Evolutionary conservation across 2,329 filamentous ascomycete genomes (phyloP).

Genomic region (Fusarium nurragi): DNA sequence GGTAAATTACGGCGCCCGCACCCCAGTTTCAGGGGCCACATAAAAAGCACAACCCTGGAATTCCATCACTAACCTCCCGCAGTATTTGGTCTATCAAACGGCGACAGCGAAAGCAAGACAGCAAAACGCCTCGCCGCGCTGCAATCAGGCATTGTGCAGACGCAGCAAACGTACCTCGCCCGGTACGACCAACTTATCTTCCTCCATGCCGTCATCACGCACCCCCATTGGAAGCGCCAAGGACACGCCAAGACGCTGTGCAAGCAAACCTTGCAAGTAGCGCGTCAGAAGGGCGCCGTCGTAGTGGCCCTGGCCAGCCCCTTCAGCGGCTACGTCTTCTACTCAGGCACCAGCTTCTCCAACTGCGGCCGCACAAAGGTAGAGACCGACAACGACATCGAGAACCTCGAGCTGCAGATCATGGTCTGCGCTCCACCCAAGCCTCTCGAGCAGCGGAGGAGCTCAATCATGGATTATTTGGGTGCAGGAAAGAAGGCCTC

Average conservation of each 20-base stretch:
- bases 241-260: constrained; percentile 34
- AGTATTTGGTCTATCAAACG: constrained; percentile 16
- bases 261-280: constrained; percentile 30
- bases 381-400: constrained; percentile 27
- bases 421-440: constrained; percentile 30
- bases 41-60: background rate
- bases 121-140: constrained; percentile 26
- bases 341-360: constrained; percentile 33
- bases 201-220: constrained; percentile 39
- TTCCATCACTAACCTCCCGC: background rate
- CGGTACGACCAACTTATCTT: constrained; percentile 29
- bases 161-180: constrained; percentile 33
- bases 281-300: constrained; percentile 28
- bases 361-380: constrained; percentile 36
- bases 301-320: constrained; percentile 26
- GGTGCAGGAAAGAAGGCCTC: constrained; percentile 11
- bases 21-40: background rate
- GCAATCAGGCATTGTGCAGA: constrained; percentile 27
- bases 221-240: constrained; percentile 34
- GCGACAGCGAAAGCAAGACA: constrained; percentile 21
- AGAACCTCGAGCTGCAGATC: constrained; percentile 33
- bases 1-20: constrained; percentile 2
- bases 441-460: constrained; percentile 24
- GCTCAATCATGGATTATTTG: constrained; percentile 33
- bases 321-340: constrained; percentile 37